Evolutionary conservation across 2,329 filamentous ascomycete species (phyloP), one percentile per base, ranked within the genome.

Genomic region (Mycosphaerella arachidis): DNA sequence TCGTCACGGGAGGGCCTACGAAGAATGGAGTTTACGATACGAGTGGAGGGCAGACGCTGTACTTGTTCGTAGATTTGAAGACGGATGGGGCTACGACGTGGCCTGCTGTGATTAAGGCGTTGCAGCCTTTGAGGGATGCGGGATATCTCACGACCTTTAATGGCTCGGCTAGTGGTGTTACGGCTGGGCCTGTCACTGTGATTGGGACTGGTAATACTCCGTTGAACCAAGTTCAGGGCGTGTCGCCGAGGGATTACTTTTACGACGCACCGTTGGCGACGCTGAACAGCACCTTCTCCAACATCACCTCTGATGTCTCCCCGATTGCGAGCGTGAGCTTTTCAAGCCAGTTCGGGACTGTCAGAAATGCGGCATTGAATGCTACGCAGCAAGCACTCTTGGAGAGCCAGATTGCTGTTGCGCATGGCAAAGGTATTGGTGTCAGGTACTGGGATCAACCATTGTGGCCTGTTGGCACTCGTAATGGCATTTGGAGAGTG

Each of bases 371-470:
- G 52, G 69, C 71, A 9, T 70, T 83, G 50, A 80, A 78, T 53
- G 74, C 70, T 1, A 77, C 75, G 24, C 84, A 87, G 69, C 67
- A 83, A 18, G 75, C 74, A n/a, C 71, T 74, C 29, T 70, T 88
- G 65, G 72, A 79, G 29, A 68, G 64, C 9, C 85, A 88, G 71
- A 77, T 88, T 18, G 70, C 68, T 0, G 68, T 69, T 0, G 86
- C 86, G 5, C 81, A 82, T 64, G 74, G 72, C 13, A 83, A 79
- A 67, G 85, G 85, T 0, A 86, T 89, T 60, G 75, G 74, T 58
- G 80, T 80, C 1, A 73, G 86, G 58, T 88, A 88, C 67, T 88
- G 85, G 85, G 82, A 85, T 56, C 80, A 82, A 63, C 86, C 86
- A 0, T 75, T 75, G 1, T 88, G 80, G 76, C 85, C 84, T 0